Percentiles rank a stretch among this genome's conserved stretches.
Evolutionary conservation across 1,139 yeast genomes (phyloP).

Genomic region (Suhomyces bribrorum): DNA sequence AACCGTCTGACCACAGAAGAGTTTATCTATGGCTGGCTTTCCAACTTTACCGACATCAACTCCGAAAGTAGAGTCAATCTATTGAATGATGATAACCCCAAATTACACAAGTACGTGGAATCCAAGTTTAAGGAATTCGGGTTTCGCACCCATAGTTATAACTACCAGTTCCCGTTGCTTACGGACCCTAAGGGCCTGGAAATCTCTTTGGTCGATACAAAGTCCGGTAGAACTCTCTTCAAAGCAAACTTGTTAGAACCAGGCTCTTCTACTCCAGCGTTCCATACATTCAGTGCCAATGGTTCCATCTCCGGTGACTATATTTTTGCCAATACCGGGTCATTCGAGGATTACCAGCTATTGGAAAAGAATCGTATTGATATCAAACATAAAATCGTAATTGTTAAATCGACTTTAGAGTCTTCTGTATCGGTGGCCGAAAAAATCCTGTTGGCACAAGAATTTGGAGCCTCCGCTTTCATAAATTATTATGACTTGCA

Average conservation of each 20-base stretch:
- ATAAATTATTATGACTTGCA: constrained; percentile 27
- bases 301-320: constrained; percentile 30
- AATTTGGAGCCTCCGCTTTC: constrained; percentile 31
- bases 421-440: constrained; percentile 25
- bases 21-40: constrained; percentile 28
- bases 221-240: constrained; percentile 26
- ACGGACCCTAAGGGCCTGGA: constrained; percentile 28
- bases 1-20: constrained; percentile 31
- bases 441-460: constrained; percentile 30
- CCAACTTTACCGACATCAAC: constrained; percentile 18
- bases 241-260: constrained; percentile 30
- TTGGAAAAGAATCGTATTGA: constrained; percentile 23
- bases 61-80: constrained; percentile 23
- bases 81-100: constrained; percentile 29
- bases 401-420: constrained; percentile 24
- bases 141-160: constrained; percentile 23
- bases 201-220: constrained; percentile 25
- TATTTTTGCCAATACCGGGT: constrained; percentile 36
- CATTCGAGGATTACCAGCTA: constrained; percentile 29
- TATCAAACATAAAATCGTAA: constrained; percentile 30
- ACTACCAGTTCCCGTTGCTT: constrained; percentile 22
- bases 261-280: constrained; percentile 38
- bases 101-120: constrained; percentile 29
- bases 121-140: constrained; percentile 31
- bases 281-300: constrained; percentile 31